phyloP scores from a whole-genome alignment of 306 rosid species.

The Datisca glomerata region DNA sequence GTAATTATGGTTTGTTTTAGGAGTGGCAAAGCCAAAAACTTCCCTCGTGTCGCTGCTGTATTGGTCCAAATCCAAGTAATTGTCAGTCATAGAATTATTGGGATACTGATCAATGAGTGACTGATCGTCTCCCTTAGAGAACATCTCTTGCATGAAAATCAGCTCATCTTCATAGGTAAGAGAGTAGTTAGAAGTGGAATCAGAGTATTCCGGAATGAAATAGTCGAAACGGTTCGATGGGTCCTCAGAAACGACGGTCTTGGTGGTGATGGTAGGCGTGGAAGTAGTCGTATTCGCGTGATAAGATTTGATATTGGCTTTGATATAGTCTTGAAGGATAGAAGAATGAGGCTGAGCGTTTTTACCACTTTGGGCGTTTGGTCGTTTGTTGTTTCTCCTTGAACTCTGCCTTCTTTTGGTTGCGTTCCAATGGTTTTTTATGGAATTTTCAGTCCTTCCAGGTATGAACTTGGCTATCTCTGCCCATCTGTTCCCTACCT shows the following conservation, averaged over 20 bases:
- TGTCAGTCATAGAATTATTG: neutral
- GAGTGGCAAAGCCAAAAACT: slow-evolving; percentile 1
- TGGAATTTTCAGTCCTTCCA: slow-evolving; percentile 79
- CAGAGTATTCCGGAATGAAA: slow-evolving; percentile 20
- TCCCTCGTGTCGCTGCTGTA: too few relatives aligned
- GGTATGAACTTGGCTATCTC: slow-evolving; percentile 69
- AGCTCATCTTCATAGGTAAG: slow-evolving; percentile 45
- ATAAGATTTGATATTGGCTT: slow-evolving; percentile 9
- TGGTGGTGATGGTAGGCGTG: slow-evolving; percentile 1
- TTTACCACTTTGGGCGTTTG: slow-evolving; percentile 22
- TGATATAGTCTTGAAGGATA: slow-evolving; percentile 67
- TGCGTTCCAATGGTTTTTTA: slow-evolving; percentile 95
- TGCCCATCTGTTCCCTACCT: slow-evolving; percentile 76
- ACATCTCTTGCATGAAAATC: slow-evolving; percentile 51
- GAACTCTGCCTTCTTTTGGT: slow-evolving; percentile 80
- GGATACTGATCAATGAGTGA: neutral
- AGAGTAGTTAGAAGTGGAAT: slow-evolving; percentile 15
- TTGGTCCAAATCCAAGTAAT: neutral
- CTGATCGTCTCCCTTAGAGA: slow-evolving; percentile 11
- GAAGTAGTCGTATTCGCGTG: neutral
- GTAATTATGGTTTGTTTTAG: neutral
- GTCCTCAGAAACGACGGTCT: slow-evolving; percentile 7
- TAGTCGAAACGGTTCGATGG: slow-evolving; percentile 12
- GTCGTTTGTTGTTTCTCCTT: slow-evolving; percentile 49
- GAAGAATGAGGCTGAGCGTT: slow-evolving; percentile 52